Conservation (phyloP, 164 flowering plant species). For the Magnolia changhungtana region DNA sequence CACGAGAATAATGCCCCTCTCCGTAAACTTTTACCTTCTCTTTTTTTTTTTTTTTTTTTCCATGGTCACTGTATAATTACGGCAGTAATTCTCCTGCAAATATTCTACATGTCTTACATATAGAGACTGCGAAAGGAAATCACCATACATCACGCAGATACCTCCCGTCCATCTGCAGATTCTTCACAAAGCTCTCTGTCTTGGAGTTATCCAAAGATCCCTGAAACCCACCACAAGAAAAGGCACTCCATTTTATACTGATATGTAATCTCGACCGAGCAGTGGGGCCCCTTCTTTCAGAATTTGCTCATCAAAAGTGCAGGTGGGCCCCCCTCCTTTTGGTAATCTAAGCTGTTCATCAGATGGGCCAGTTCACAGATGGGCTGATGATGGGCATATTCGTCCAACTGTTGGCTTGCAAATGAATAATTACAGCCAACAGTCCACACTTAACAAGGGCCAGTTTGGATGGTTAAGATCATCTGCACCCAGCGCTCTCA, state of each 20-base stretch:
- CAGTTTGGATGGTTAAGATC: too few relatives aligned
- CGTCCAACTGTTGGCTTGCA: too few relatives aligned
- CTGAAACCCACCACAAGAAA: slow-evolving; percentile 32
- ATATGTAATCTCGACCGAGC: not conserved
- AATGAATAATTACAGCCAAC: too few relatives aligned
- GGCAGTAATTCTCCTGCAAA: not conserved
- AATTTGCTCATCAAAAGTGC: not conserved
- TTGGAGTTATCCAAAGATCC: slow-evolving; percentile 79
- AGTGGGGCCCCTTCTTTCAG: not conserved
- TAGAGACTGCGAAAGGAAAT: slow-evolving; percentile 13
- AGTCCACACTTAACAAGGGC: too few relatives aligned
- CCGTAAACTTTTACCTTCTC: not conserved
- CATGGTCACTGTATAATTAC: not conserved
- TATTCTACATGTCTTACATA: not conserved
- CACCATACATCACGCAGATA: slow-evolving; percentile 96
- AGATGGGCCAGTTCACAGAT: not conserved
- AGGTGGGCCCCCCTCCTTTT: not conserved
- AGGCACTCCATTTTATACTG: not conserved
- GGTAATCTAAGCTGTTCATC: not conserved
- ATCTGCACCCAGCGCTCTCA: too few relatives aligned
- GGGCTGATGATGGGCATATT: not conserved
- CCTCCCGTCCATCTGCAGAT: slow-evolving; percentile 82
- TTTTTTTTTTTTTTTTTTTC: too few relatives aligned
- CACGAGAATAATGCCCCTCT: not conserved
- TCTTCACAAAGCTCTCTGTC: slow-evolving; percentile 84